Evolutionary conservation across 305 asterid species (phyloP), one percentile per base, ranked within the genome.

Genomic region (Fraxinus dipetala): DNA sequence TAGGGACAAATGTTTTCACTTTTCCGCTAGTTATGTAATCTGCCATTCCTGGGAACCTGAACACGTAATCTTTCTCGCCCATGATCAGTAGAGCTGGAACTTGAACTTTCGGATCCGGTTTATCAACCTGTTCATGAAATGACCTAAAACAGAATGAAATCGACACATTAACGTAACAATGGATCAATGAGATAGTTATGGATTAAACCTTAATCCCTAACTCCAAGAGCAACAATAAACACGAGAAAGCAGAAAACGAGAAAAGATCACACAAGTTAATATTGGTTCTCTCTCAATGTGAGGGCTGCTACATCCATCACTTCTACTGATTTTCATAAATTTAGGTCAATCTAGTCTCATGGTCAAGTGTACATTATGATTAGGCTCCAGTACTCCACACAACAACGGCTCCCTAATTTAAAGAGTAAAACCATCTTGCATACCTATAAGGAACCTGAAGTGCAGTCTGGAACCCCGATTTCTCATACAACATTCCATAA

Each of bases 361-460:
- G 54, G 54, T 45, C 6, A 45, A 45, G 54, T 45, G n/a, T 45
- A 45, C 54, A 45, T 45, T 45, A 45, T 45, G n/a, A 45, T 13
- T 45, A 45, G 5, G 54, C 54, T 11, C 54, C 18, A 45, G 54
- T 45, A 45, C 54, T 45, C 54, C 54, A 45, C 54, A 45, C 54
- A 45, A 45, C 54, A 45, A 13, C 6, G 0, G 54, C 54, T 45
- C n/a, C 54, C 54, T 43, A 43, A 43, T 14, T 1, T 45, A 6
- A 45, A 11, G 54, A 45, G 7, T 48, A 13, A 48, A 48, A 48
- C 20, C 22, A 48, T 48, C 61, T 1, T 59, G 9, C n/a, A 20
- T 6, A 87, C 88, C 89, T 87, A 77, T 87, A 84, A 48, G 89
- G 89, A 56, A 87, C 83, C 69, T 87, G 86, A 74, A 86, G 84